phyloP scores from a whole-genome alignment of 1,139 yeast species.

The Spencermartinsiella ligniputridi region DNA sequence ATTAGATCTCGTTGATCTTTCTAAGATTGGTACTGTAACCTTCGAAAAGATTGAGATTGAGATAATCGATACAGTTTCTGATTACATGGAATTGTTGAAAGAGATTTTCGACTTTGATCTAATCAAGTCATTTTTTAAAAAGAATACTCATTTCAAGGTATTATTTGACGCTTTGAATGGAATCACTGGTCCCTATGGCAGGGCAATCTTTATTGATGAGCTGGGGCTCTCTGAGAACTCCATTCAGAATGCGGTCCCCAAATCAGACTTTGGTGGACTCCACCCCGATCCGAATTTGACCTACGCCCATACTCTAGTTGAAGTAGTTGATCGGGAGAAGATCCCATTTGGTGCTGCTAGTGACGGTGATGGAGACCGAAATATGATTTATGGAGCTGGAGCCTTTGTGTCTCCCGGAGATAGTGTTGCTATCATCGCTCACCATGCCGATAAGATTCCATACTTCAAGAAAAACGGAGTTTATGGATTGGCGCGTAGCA shows the following conservation, averaged over 20 bases:
- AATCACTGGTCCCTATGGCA: constrained; percentile 96
- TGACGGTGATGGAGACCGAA: constrained; percentile 98
- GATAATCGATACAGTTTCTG: constrained; percentile 75
- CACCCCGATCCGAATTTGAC: constrained; percentile 98
- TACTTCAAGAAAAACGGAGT: constrained; percentile 84
- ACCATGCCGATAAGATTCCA: constrained; percentile 83
- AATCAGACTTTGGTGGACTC: constrained; percentile 92
- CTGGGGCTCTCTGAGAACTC: constrained; percentile 67
- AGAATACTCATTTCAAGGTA: constrained; percentile 58
- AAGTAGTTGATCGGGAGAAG: constrained; percentile 69
- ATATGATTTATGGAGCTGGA: constrained; percentile 96
- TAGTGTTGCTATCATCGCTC: constrained; percentile 95
- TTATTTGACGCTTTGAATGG: constrained; percentile 92
- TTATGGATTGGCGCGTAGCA: constrained; percentile 92
- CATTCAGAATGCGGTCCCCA: constrained; percentile 74
- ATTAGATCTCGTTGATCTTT: constrained; percentile 58
- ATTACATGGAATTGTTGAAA: constrained; percentile 74
- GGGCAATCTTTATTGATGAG: constrained; percentile 76
- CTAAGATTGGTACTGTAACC: constrained; percentile 47
- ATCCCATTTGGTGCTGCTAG: constrained; percentile 97
- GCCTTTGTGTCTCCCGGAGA: constrained; percentile 98
- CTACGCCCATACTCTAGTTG: constrained; percentile 85
- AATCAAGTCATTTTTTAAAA: constrained; percentile 65
- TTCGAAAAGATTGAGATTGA: constrained; percentile 58
- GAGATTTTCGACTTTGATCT: constrained; percentile 83